Evolutionary conservation across 2,329 filamentous ascomycete species (phyloP).

Genomic region (Mycocentrospora acerina): DNA sequence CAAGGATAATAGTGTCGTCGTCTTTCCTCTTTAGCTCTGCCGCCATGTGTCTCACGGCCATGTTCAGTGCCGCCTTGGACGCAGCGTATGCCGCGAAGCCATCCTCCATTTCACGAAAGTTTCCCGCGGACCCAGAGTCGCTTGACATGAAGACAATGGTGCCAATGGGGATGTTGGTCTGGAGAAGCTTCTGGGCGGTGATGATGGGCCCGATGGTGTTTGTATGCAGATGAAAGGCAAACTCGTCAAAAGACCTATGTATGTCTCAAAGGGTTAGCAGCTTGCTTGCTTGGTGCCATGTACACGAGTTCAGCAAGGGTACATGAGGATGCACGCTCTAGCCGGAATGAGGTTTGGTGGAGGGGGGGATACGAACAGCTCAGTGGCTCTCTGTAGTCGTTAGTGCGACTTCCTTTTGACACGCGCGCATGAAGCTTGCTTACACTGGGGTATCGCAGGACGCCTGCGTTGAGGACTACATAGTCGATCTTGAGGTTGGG

Average conservation of each 20-base stretch:
- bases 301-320: constrained; percentile 9
- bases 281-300: constrained; percentile 31
- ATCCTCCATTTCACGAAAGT: constrained; percentile 58
- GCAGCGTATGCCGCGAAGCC: constrained; percentile 61
- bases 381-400: constrained; percentile 51
- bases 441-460: constrained; percentile 60
- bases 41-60: constrained; percentile 58
- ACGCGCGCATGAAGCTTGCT: constrained; percentile 23
- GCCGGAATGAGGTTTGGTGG: constrained; percentile 20
- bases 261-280: too few species aligned
- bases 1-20: constrained; percentile 53
- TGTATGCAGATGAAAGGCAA: constrained; percentile 57
- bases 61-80: constrained; percentile 60
- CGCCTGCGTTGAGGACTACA: constrained; percentile 59
- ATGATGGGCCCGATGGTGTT: constrained; percentile 63
- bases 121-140: constrained; percentile 55
- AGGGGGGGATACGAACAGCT: constrained; percentile 45
- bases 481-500: constrained; percentile 53
- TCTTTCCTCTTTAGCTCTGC: constrained; percentile 56
- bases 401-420: constrained; percentile 25
- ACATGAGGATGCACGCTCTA: constrained; percentile 22
- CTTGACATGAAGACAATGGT: constrained; percentile 59
- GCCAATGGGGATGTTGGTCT: constrained; percentile 50
- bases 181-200: constrained; percentile 55
- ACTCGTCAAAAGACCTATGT: constrained; percentile 56